A percentile compares a stretch with the other conserved stretches of the same genome.
phyloP scores from a whole-genome alignment of 2,329 filamentous ascomycete species.

The Neopestalotiopsis sp. region DNA sequence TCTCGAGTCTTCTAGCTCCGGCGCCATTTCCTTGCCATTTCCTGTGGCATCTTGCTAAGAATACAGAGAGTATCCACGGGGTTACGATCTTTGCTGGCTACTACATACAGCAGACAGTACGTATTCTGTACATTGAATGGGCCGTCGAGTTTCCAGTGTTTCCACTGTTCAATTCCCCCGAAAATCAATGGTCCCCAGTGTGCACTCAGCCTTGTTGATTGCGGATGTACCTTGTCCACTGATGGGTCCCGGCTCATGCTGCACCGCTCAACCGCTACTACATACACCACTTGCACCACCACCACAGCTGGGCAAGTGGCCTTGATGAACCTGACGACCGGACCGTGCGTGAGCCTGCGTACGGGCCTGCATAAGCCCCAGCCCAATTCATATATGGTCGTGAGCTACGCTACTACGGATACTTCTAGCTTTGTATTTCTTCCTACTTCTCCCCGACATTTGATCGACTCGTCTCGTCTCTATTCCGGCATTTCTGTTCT shows the following conservation, averaged over 20 bases:
- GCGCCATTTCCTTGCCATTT: slow-evolving; percentile 11
- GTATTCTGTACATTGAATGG: neutral
- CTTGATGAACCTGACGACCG: neutral
- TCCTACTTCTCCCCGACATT: slow-evolving; percentile 7
- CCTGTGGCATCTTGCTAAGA: neutral
- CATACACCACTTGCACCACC: neutral
- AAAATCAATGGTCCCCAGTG: neutral
- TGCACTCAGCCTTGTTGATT: slow-evolving; percentile 12
- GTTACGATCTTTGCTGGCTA: neutral
- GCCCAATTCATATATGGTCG: slow-evolving; percentile 10
- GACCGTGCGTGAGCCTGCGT: slow-evolving; percentile 1
- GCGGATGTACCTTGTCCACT: slow-evolving; percentile 6
- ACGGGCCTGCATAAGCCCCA: slow-evolving; percentile 16
- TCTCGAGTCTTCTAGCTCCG: slow-evolving; percentile 12
- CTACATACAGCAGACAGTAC: neutral
- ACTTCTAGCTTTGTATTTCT: slow-evolving; percentile 18
- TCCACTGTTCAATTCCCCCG: neutral
- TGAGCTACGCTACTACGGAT: neutral
- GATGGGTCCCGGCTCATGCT: neutral
- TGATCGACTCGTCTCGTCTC: slow-evolving; percentile 1
- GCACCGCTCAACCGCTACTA: neutral
- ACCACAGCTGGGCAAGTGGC: neutral
- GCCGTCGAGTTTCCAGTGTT: neutral
- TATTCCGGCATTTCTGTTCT: neutral
- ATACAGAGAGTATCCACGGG: neutral